Evolutionary conservation across 2,329 filamentous ascomycete genomes (phyloP), one percentile per base, ranked within the genome.

Genomic region (Aspergillus fumigatus): DNA sequence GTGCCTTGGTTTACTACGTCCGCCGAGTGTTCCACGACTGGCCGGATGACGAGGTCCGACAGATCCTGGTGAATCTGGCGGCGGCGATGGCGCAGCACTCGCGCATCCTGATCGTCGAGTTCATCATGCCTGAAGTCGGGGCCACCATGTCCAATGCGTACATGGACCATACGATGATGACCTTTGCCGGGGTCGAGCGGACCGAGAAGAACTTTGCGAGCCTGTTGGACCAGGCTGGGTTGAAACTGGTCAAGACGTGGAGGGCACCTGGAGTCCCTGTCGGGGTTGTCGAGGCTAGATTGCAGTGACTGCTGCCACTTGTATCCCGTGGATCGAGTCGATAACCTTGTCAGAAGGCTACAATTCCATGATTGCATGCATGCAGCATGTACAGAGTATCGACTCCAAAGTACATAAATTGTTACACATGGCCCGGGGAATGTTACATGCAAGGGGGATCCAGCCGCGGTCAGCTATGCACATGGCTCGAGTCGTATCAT

Each of bases 21-120:
- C 68, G 68, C n/a, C 67, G 66, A 40, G 57, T 64, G 27, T 53
- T 71, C n/a, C 70, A 72, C 54, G 68, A 72, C 59, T 72, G 66
- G 62, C 61, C 59, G 26, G 52, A 59, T 48, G 50, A 60, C 45
- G 58, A 55, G 47, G 49, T 47, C 4, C 41, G 25, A 2, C 41
- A 59, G 25, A 67, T 70, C 47, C 59, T 71, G 8, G 25, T 54
- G 6, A 62, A 63, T 8, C 50, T 68, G 17, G 58, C 60, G 11
- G 57, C 35, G 0, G 63, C 64, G 14, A 67, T 71, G 65, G 61
- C 60, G 6, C 53, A 60, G 3, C 52, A 38, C 10, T 62, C 59
- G 6, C 51, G 62, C 4, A 32, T 71, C 2, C 48, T 71, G 26
- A 67, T 71, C 25, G 62, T 61, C 6, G 69, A 71, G 45, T 62